These are phyloP conservation scores for Tetramitus jugosus DNA, from an alignment of 208 protist species.

Conservation along the genomic window DNA sequence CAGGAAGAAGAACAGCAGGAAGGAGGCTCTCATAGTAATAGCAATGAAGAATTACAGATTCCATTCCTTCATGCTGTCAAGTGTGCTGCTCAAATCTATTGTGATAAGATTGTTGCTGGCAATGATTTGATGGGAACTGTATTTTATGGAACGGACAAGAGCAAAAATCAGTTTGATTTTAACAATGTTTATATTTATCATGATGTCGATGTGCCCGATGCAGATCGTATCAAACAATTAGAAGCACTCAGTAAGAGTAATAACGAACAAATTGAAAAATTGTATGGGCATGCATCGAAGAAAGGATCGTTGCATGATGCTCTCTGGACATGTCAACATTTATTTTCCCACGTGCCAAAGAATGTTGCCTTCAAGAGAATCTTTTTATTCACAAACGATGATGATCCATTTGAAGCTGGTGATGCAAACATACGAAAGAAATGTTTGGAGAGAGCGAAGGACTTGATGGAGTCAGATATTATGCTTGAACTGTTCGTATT, in stretches of 20 bases:
- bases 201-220: constrained; percentile 14
- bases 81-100: not conserved
- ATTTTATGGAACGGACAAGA: constrained; percentile 2
- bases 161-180: constrained; percentile 19
- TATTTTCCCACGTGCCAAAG: constrained; percentile 40
- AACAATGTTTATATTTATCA: constrained; percentile 2
- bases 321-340: constrained; percentile 56
- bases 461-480: constrained; percentile 50
- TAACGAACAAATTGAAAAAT: not conserved
- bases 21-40: no score
- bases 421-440: constrained; percentile 32
- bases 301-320: constrained; percentile 22
- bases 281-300: not conserved
- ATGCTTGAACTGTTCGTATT: constrained; percentile 57
- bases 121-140: not conserved
- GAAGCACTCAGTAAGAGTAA: not conserved
- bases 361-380: constrained; percentile 50
- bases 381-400: constrained; percentile 70
- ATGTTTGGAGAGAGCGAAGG: constrained; percentile 42
- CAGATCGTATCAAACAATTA: constrained; percentile 11
- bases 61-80: not conserved
- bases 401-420: constrained; percentile 50
- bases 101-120: constrained; percentile 11
- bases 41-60: not conserved
- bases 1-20: not conserved